Evolutionary conservation across 164 flowering plant species (phyloP).

Genomic region (Stephania cephalantha): DNA sequence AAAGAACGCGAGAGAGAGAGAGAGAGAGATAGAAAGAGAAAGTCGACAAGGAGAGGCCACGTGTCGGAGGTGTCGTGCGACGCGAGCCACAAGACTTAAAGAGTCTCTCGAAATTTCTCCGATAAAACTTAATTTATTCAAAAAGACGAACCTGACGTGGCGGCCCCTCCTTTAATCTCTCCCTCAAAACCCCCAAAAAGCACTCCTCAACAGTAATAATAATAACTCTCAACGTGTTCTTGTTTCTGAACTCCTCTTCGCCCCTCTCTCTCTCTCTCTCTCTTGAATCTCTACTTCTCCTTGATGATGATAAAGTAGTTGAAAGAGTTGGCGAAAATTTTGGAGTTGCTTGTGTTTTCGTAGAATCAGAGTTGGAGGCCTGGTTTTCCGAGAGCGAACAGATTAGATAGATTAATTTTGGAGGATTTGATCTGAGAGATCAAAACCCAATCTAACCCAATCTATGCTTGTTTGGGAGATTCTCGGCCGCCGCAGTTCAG

Average conservation of each 20-base stretch:
- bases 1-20: not conserved
- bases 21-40: not conserved
- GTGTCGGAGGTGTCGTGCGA: slow-evolving; percentile 13
- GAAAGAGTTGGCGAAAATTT: too few species aligned
- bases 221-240: not conserved
- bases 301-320: too few species aligned
- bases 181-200: slow-evolving; percentile 9
- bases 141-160: slow-evolving; percentile 20
- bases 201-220: not conserved
- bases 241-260: not conserved
- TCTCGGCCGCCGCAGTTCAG: slow-evolving; percentile 13
- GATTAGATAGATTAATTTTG: too few species aligned
- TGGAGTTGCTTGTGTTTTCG: not conserved
- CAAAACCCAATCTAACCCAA: too few species aligned
- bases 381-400: not conserved
- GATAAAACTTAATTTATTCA: not conserved
- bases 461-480: not conserved
- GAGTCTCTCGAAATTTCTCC: slow-evolving; percentile 34
- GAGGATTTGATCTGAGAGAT: not conserved
- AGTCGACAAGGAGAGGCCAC: slow-evolving; percentile 13
- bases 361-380: slow-evolving; percentile 1
- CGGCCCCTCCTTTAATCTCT: slow-evolving; percentile 9
- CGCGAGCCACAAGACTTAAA: slow-evolving; percentile 51
- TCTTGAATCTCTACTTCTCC: not conserved
- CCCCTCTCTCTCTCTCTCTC: not conserved